A percentile compares a stretch with the other conserved stretches of the same genome.
Evolutionary conservation across 148 eudicot genomes (phyloP).

Genomic region (Talinum fruticosum): DNA sequence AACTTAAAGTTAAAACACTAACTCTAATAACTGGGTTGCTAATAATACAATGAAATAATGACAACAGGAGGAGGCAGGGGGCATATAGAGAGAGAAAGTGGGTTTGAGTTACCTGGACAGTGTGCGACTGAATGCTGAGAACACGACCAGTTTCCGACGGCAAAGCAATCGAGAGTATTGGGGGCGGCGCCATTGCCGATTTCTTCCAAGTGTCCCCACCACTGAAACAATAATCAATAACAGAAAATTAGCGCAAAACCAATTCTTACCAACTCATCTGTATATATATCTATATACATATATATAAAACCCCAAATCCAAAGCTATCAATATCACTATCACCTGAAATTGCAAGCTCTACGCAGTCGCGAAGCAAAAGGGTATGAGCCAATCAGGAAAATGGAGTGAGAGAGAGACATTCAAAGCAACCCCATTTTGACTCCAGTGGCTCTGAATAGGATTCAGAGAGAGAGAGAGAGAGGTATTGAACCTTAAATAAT

Average conservation of each 20-base stretch:
- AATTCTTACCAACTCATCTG: neutral
- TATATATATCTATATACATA: too few species aligned
- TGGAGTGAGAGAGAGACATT: slow-evolving; percentile 9
- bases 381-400: neutral
- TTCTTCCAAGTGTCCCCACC: slow-evolving; percentile 27
- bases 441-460: neutral
- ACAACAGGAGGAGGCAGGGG: neutral
- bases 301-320: neutral
- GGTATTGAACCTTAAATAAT: neutral
- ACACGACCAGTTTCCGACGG: slow-evolving; percentile 93
- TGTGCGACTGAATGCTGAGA: slow-evolving; percentile 95
- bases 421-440: slow-evolving; percentile 10
- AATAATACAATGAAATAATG: neutral
- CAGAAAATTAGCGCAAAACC: slow-evolving; percentile 1
- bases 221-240: neutral
- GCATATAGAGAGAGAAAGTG: neutral
- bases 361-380: slow-evolving; percentile 1
- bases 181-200: slow-evolving; percentile 65
- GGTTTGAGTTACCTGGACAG: slow-evolving; percentile 64
- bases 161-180: slow-evolving; percentile 67
- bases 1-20: neutral
- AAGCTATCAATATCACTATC: neutral
- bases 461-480: neutral
- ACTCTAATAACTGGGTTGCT: neutral
- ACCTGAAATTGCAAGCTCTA: slow-evolving; percentile 13